These are phyloP conservation scores for Hypomontagnella monticulosa DNA, from an alignment of 495 filamentous ascomycete genomes.

Conservation along the genomic window DNA sequence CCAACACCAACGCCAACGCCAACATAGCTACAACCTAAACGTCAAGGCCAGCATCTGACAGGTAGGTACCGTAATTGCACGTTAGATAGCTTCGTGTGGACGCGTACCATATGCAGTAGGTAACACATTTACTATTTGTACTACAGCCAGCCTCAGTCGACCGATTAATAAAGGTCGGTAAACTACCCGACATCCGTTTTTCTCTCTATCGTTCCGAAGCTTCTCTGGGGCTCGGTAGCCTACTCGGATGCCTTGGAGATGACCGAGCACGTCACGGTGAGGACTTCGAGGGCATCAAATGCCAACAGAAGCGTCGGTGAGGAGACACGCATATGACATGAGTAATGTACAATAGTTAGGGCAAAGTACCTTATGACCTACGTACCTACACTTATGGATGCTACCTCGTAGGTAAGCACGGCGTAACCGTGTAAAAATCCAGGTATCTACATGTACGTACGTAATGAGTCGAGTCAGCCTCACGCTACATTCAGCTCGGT, in stretches of 20 bases:
- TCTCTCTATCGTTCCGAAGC: not conserved
- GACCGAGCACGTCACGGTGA: conserved; percentile 1
- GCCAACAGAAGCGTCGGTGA: conserved; percentile 8
- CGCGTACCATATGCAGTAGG: conserved; percentile 1
- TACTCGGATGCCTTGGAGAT: not conserved
- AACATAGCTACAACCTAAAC: not conserved
- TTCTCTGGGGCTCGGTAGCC: conserved; percentile 5
- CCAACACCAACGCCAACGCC: conserved; percentile 1
- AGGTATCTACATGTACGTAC: conserved; percentile 13
- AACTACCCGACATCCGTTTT: not conserved
- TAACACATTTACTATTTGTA: not conserved
- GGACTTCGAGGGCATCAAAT: conserved; percentile 2
- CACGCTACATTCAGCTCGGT: conserved; percentile 24
- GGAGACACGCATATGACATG: conserved; percentile 17
- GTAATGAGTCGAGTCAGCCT: conserved; percentile 37
- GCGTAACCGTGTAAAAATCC: conserved; percentile 15
- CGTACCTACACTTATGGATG: not conserved
- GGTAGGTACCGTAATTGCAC: too few species aligned
- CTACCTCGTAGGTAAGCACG: conserved; percentile 21
- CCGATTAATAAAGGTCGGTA: not conserved
- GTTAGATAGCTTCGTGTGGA: not conserved
- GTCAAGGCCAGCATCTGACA: not conserved
- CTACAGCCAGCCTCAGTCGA: conserved; percentile 4
- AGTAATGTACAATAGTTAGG: conserved; percentile 19
- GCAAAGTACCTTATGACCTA: conserved; percentile 14